Conservation (phyloP, 176 grass and related monocot species). For the Ampelocalamus luodianensis region DNA sequence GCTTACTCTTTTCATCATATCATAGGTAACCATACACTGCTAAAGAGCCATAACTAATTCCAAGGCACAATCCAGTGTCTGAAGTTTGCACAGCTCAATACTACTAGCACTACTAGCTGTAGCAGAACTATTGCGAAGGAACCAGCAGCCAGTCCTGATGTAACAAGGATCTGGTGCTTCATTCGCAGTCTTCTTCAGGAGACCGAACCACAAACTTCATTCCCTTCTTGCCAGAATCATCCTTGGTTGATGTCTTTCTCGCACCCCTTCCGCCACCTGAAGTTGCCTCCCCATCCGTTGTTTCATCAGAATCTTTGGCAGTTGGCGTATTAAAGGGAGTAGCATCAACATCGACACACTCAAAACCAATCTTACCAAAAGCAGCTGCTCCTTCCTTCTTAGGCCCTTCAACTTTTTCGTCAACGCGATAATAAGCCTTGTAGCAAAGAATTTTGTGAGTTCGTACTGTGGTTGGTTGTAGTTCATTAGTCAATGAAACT, state of each 20-base stretch:
- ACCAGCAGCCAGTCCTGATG: neutral
- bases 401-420: slow-evolving; percentile 49
- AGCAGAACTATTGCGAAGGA: slow-evolving; percentile 16
- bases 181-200: slow-evolving; percentile 28
- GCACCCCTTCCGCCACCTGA: neutral
- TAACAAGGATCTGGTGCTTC: neutral
- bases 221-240: slow-evolving; percentile 39
- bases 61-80: slow-evolving; percentile 7
- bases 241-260: neutral
- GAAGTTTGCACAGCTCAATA: neutral
- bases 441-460: slow-evolving; percentile 31
- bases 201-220: slow-evolving; percentile 25
- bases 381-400: neutral
- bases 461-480: neutral
- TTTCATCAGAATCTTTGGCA: neutral
- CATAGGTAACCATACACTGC: neutral
- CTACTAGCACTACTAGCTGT: neutral
- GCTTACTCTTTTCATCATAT: slow-evolving; percentile 30
- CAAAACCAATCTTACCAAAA: neutral
- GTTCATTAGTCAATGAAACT: slow-evolving; percentile 16
- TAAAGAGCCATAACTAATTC: slow-evolving; percentile 12
- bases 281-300: neutral
- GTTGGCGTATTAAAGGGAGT: neutral
- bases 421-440: slow-evolving; percentile 62
- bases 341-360: slow-evolving; percentile 11